phyloP scores from a whole-genome alignment of 129 eudicot genomes.

The Sambucus nigra region DNA sequence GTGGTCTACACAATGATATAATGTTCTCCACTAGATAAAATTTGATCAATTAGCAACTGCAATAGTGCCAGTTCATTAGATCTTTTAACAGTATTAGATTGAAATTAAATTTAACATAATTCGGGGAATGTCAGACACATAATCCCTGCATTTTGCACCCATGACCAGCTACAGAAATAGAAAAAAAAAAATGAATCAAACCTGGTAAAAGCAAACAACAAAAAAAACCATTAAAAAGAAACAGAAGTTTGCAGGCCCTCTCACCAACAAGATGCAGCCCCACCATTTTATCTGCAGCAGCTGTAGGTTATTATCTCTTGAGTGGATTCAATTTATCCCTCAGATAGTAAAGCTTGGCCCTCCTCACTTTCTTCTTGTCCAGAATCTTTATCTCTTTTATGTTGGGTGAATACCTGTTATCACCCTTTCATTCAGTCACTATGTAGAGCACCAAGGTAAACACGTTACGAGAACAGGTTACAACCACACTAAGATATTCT shows the following conservation, averaged over 20 bases:
- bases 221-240: background rate
- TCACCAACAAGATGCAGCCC: constrained; percentile 19
- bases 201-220: no score
- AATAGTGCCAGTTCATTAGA: no score
- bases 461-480: background rate
- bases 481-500: no score
- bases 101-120: no score
- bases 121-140: no score
- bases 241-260: no score
- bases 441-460: constrained; percentile 8
- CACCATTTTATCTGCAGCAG: constrained; percentile 10
- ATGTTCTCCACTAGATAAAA: no score
- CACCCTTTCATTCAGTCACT: constrained; percentile 15
- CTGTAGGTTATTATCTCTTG: constrained; percentile 25
- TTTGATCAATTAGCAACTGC: no score
- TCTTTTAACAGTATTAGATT: no score
- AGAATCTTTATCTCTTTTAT: constrained; percentile 84
- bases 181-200: constrained; percentile 1
- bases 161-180: no score
- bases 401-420: constrained; percentile 82
- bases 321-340: constrained; percentile 80
- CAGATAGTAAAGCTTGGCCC: constrained; percentile 94
- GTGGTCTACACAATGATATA: no score
- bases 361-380: constrained; percentile 95
- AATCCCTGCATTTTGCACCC: no score